Evolutionary conservation across 371 early-diverging fungal genomes (phyloP).

Genomic region (Choanephora cucurbitarum): DNA sequence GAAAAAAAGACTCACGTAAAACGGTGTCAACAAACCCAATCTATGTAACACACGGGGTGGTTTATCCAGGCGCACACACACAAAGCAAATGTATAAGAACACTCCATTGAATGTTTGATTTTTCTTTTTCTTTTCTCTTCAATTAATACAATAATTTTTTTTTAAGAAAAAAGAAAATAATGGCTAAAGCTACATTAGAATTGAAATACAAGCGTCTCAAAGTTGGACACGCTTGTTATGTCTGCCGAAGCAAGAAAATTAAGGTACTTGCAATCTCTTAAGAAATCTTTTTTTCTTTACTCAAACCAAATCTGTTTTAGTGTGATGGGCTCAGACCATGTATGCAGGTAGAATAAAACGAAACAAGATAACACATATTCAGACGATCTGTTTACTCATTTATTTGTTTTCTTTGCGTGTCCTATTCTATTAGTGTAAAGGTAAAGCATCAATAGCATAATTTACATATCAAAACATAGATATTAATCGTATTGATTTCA

Average conservation of each 20-base stretch:
- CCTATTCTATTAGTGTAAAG: conserved; percentile 26
- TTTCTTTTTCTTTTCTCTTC: neutral
- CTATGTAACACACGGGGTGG: neutral
- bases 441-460: conserved; percentile 8
- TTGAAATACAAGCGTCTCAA: conserved; percentile 33
- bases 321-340: conserved; percentile 34
- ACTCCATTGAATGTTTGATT: neutral
- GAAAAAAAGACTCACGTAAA: neutral
- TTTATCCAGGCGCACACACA: neutral
- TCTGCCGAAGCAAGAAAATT: conserved; percentile 36
- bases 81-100: neutral
- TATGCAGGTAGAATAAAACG: conserved; percentile 27
- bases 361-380: neutral
- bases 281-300: neutral
- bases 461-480: conserved; percentile 5
- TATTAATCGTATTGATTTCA: neutral
- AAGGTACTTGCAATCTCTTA: too few relatives aligned
- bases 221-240: conserved; percentile 33
- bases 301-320: conserved; percentile 1
- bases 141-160: neutral
- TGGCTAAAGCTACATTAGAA: conserved; percentile 28
- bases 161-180: neutral
- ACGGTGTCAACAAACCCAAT: neutral
- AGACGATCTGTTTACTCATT: neutral
- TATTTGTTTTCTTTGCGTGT: conserved; percentile 2